Evolutionary conservation across 192 early-diverging fungal genomes (phyloP), one percentile per base, ranked within the genome.

Genomic region (Thamnidium elegans): DNA sequence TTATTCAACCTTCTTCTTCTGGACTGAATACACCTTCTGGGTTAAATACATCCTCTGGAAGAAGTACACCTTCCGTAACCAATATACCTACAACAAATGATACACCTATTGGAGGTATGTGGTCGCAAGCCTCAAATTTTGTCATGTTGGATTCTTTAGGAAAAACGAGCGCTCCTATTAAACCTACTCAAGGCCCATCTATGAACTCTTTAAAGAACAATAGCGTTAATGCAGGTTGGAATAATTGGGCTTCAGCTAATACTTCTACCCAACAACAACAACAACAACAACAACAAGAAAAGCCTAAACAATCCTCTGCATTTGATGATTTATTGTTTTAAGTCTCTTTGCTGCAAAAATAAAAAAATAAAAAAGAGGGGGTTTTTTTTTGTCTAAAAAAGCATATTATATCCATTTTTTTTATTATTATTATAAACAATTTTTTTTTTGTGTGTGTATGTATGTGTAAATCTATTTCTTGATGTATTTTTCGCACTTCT

Each of bases 91-190:
- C 65, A 10, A 60, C 65, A 15, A 26, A 26, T 26, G 26, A 46
- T 55, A 10, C 77, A 73, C 79, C 46, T 17, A 48, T 48, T 11
- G 73, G 80, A 58, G 87, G 89, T 69, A 89, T 88, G 50, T 91
- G 89, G 89, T 84, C 83, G 2, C 77, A 82, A 65, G 84, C 81
- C 39, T 87, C 87, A 15, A 77, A 70, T 59, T 69, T 92, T 50
- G 81, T 92, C 13, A 87, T 84, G 1, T 71, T 92, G 43, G 90
- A 90, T 69, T 88, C 88, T 31, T 73, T 92, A 6, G 86, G 85
- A 19, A 79, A 86, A 60, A 62, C 76, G 7, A 84, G 81, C 45
- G 19, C 66, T 1, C 45, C 13, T 14, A 80, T 81, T 63, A 65
- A 72, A 19, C 67, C 74, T 1, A 51, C 61, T 30, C 19, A 31